These are phyloP conservation scores for Fusarium illudens DNA, from an alignment of 2,329 filamentous ascomycete genomes.

Conservation along the genomic window DNA sequence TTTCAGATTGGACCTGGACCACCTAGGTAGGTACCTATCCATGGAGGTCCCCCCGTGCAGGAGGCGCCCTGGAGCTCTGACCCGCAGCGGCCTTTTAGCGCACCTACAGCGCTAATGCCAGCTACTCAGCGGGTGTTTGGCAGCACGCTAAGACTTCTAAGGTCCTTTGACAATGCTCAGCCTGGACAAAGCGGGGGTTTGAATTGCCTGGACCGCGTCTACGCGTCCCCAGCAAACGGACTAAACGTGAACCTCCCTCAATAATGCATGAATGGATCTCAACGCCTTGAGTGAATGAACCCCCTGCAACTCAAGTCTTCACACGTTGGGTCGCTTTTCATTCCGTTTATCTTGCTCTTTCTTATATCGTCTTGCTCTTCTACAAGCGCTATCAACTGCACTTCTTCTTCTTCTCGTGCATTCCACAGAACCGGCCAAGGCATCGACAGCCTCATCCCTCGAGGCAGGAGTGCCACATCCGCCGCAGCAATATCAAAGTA, in stretches of 20 bases:
- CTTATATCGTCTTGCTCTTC: neutral
- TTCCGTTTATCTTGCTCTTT: neutral
- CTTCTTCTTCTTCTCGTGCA: neutral
- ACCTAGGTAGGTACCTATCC: no score
- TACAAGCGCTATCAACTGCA: neutral
- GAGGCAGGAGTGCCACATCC: neutral
- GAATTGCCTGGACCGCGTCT: conserved; percentile 28
- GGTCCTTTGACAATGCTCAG: no score
- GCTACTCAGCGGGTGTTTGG: neutral
- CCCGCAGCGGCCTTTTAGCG: neutral
- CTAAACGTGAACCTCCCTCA: neutral
- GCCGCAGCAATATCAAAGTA: neutral
- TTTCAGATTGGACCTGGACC: conserved; percentile 11
- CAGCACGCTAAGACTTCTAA: conserved; percentile 4
- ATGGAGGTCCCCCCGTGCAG: neutral
- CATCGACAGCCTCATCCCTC: neutral
- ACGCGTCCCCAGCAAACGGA: conserved; percentile 18
- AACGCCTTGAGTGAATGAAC: conserved; percentile 15
- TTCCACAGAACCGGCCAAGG: neutral
- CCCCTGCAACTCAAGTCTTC: neutral
- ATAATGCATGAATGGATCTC: neutral
- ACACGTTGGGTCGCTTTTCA: neutral
- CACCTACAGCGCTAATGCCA: conserved; percentile 11
- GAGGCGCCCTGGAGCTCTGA: conserved; percentile 15
- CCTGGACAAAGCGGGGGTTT: conserved; percentile 3